These are phyloP conservation scores for Fistulifera pelliculosa DNA, from an alignment of 108 stramenopile genomes.

Conservation along the genomic window DNA sequence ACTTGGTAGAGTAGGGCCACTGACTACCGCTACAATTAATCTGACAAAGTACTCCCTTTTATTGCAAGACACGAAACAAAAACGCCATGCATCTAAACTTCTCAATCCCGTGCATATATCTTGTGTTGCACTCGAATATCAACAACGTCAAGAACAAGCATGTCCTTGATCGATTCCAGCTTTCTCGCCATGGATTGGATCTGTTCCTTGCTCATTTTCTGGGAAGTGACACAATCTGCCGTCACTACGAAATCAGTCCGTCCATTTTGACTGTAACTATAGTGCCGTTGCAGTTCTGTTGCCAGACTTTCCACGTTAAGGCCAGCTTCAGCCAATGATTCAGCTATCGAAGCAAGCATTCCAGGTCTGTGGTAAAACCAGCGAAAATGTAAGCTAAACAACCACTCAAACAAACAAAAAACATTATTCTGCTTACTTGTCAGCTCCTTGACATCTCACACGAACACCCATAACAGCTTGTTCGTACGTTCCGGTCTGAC, in stretches of 20 bases:
- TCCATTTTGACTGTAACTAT: conserved; percentile 17
- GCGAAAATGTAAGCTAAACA: conserved; percentile 1
- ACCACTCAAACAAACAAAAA: neutral
- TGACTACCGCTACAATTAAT: no score
- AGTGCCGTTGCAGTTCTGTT: conserved; percentile 40
- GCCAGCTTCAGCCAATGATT: conserved; percentile 43
- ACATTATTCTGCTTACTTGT: conserved; percentile 37
- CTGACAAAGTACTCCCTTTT: no score
- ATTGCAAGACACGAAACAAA: no score
- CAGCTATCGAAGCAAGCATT: conserved; percentile 67
- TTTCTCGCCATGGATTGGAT: conserved; percentile 37
- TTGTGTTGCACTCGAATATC: conserved; percentile 60
- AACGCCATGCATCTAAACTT: no score
- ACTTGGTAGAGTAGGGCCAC: no score
- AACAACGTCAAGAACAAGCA: conserved; percentile 45
- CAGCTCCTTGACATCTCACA: conserved; percentile 74
- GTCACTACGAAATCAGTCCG: conserved; percentile 59
- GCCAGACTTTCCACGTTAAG: conserved; percentile 72
- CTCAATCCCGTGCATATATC: no score
- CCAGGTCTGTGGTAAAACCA: conserved; percentile 43
- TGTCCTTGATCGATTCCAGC: conserved; percentile 41
- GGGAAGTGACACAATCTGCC: conserved; percentile 45
- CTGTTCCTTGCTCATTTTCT: conserved; percentile 35
- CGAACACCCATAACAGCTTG: conserved; percentile 48
- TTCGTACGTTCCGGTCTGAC: conserved; percentile 30